Percentiles rank a stretch among this genome's conserved stretches.
These are phyloP conservation scores for Sistotremastrum niveocremeum DNA, from an alignment of 768 basidiomycete species.

Conservation along the genomic window DNA sequence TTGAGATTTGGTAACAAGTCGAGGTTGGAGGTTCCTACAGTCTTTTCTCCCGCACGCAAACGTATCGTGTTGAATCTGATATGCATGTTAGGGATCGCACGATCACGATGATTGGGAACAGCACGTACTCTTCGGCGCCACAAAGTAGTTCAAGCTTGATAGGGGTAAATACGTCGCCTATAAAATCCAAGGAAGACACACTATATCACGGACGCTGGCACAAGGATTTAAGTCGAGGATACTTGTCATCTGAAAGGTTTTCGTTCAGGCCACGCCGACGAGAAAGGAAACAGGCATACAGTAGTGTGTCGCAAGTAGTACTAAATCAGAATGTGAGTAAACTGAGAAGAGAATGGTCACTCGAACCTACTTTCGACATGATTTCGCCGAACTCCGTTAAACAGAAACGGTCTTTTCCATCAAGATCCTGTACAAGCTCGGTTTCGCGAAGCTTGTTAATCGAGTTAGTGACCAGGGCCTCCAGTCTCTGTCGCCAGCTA, in stretches of 20 bases:
- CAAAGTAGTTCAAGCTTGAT: conserved; percentile 48
- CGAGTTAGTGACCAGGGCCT: conserved; percentile 60
- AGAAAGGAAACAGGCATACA: conserved; percentile 21
- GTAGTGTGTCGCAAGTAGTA: conserved; percentile 64
- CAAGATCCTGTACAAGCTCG: conserved; percentile 39
- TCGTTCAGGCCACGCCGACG: background rate
- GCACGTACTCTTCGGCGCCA: conserved; percentile 48
- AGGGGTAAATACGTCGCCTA: conserved; percentile 11
- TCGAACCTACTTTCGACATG: conserved; percentile 60
- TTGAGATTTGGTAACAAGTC: background rate
- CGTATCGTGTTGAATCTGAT: conserved; percentile 53
- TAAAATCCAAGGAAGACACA: conserved; percentile 16
- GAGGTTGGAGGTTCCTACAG: conserved; percentile 22
- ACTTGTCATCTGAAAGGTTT: conserved; percentile 43
- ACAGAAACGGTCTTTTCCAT: conserved; percentile 26
- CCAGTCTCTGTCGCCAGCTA: conserved; percentile 57
- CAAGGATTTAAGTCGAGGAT: conserved; percentile 46
- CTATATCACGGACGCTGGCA: conserved; percentile 52
- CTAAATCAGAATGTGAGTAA: conserved; percentile 23
- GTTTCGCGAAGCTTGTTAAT: conserved; percentile 46
- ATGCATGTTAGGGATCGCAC: background rate
- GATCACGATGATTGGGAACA: background rate
- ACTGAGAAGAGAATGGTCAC: background rate
- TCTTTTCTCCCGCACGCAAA: conserved; percentile 64
- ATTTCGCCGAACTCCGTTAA: conserved; percentile 73